Percentiles rank a stretch among this genome's conserved stretches.
Conservation (phyloP, 2,329 filamentous ascomycete species). For the Boeremia lycopersici region DNA sequence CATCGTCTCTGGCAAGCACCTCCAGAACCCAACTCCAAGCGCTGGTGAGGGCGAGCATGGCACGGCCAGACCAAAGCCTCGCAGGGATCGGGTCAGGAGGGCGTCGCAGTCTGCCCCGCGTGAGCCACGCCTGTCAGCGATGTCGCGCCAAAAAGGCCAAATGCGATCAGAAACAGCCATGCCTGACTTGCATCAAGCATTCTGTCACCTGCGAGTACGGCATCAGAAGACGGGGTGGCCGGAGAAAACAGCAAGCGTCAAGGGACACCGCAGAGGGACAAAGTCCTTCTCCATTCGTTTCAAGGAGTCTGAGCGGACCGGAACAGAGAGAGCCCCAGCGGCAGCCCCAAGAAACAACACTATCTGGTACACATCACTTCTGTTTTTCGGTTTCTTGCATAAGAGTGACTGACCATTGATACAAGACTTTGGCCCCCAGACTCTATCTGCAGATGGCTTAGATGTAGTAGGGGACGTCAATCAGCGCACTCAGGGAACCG, state of each 20-base stretch:
- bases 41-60: neutral
- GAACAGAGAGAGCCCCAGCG: neutral
- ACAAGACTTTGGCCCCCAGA: neutral
- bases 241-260: neutral
- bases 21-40: neutral
- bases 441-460: neutral
- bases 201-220: neutral
- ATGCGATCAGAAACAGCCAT: slow-evolving; percentile 1
- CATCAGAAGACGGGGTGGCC: neutral
- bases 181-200: neutral
- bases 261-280: neutral
- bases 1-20: neutral
- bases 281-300: neutral
- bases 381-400: neutral
- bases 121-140: neutral
- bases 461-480: neutral
- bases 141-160: neutral
- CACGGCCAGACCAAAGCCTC: neutral
- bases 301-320: neutral
- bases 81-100: neutral
- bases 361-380: neutral
- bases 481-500: neutral
- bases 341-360: neutral
- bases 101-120: neutral
- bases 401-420: neutral